Evolutionary conservation across 495 filamentous ascomycete genomes (phyloP).

Genomic region (Lindgomyces ingoldianus): DNA sequence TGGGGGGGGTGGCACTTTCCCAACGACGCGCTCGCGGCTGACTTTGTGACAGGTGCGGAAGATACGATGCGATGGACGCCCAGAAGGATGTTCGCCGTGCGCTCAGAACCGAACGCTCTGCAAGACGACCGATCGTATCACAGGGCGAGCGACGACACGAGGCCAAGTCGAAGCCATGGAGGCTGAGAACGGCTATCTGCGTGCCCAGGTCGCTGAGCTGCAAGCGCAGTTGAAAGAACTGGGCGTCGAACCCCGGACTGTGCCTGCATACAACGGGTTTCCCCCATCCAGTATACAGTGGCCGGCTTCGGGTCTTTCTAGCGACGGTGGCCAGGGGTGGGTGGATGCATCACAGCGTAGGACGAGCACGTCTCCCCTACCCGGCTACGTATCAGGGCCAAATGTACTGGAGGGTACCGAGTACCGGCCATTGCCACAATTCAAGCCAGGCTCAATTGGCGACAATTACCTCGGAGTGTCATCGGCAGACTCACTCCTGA

Average conservation of each 20-base stretch:
- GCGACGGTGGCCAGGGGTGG: slow-evolving; percentile 22
- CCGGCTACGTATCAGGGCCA: slow-evolving; percentile 14
- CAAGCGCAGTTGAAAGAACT: slow-evolving; percentile 44
- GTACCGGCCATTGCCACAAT: slow-evolving; percentile 44
- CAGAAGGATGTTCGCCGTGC: slow-evolving; percentile 75
- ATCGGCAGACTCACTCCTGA: slow-evolving; percentile 63
- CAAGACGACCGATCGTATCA: slow-evolving; percentile 81
- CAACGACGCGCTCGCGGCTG: slow-evolving; percentile 10
- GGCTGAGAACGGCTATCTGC: slow-evolving; percentile 49
- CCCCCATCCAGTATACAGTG: slow-evolving; percentile 1
- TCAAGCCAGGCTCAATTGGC: slow-evolving; percentile 58
- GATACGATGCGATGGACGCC: slow-evolving; percentile 75
- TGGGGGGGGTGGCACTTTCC: background rate
- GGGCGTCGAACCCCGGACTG: slow-evolving; percentile 38
- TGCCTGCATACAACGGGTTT: slow-evolving; percentile 15
- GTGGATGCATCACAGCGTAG: slow-evolving; percentile 3
- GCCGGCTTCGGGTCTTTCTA: slow-evolving; percentile 3
- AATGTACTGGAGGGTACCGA: slow-evolving; percentile 13
- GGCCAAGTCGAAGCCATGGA: slow-evolving; percentile 63
- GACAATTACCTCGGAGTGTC: slow-evolving; percentile 75
- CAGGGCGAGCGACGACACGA: slow-evolving; percentile 74
- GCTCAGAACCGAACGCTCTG: slow-evolving; percentile 69
- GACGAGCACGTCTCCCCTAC: slow-evolving; percentile 23
- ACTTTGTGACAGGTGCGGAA: slow-evolving; percentile 66
- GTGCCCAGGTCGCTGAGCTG: slow-evolving; percentile 40